Percentiles rank a stretch among this genome's conserved stretches.
These are phyloP conservation scores for Alternaria viburni DNA, from an alignment of 2,329 filamentous ascomycete genomes.

Conservation along the genomic window DNA sequence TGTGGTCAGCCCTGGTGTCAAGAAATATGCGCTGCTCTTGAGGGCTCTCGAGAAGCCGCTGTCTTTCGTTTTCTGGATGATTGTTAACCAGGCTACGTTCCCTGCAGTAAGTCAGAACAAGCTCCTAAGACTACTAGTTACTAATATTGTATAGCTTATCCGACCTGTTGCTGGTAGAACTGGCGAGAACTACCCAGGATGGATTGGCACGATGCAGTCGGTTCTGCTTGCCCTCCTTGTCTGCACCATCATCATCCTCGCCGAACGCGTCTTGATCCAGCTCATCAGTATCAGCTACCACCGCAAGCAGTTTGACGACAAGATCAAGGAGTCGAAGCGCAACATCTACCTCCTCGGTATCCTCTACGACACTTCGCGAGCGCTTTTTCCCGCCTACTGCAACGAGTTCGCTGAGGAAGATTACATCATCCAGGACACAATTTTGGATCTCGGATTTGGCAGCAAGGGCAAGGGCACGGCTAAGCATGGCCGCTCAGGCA, in stretches of 20 bases:
- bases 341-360: conserved; percentile 81
- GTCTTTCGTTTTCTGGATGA: conserved; percentile 65
- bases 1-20: conserved; percentile 68
- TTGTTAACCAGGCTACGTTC: conserved; percentile 66
- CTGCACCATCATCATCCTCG: conserved; percentile 72
- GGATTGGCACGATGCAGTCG: conserved; percentile 65
- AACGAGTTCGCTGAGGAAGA: conserved; percentile 90
- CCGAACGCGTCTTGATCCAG: conserved; percentile 80
- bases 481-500: conserved; percentile 61
- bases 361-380: conserved; percentile 87
- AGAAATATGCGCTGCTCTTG: conserved; percentile 68
- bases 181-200: conserved; percentile 36
- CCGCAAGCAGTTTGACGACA: conserved; percentile 78
- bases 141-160: conserved; percentile 11
- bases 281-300: conserved; percentile 86
- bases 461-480: conserved; percentile 57
- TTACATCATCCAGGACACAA: conserved; percentile 81
- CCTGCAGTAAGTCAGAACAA: conserved; percentile 45
- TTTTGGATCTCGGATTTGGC: conserved; percentile 65
- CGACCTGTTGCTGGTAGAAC: conserved; percentile 17
- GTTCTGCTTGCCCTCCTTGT: conserved; percentile 72
- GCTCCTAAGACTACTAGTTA: background rate
- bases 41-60: conserved; percentile 65
- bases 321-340: conserved; percentile 88
- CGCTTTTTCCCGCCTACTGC: conserved; percentile 91